Conservation (phyloP, 2,329 filamentous ascomycete genomes). For the Claviceps pazoutovae region DNA sequence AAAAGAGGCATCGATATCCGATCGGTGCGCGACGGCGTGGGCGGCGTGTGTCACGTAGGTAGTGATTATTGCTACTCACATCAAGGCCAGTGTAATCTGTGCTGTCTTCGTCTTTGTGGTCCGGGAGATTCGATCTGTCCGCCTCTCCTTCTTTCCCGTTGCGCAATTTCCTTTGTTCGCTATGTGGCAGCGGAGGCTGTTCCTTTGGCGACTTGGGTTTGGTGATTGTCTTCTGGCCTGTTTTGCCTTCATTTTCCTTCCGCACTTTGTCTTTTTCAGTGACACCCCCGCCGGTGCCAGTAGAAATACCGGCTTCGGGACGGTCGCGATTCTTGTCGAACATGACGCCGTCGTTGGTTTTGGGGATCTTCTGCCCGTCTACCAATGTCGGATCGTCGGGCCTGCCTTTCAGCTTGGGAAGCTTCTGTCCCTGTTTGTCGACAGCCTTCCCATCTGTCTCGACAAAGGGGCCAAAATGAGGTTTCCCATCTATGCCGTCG, state of each 20-base stretch:
- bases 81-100: conserved; percentile 24
- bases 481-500: conserved; percentile 86
- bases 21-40: neutral
- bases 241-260: conserved; percentile 52
- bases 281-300: conserved; percentile 79
- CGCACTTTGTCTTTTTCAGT: conserved; percentile 72
- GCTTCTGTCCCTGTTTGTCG: conserved; percentile 22
- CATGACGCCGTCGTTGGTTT: conserved; percentile 74
- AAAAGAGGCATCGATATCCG: neutral
- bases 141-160: conserved; percentile 27
- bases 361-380: conserved; percentile 47
- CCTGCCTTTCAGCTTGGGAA: conserved; percentile 34
- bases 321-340: conserved; percentile 65
- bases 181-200: conserved; percentile 65
- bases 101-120: conserved; percentile 25
- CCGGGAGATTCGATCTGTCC: conserved; percentile 27
- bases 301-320: conserved; percentile 66
- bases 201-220: conserved; percentile 76
- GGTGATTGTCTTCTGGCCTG: conserved; percentile 53
- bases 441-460: conserved; percentile 31
- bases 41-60: neutral
- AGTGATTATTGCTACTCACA: conserved; percentile 10
- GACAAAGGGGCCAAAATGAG: conserved; percentile 74
- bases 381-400: conserved; percentile 37
- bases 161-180: conserved; percentile 57